Evolutionary conservation across 345 rosid species (phyloP), one percentile per base, ranked within the genome.

Genomic region (Salix purpurea): DNA sequence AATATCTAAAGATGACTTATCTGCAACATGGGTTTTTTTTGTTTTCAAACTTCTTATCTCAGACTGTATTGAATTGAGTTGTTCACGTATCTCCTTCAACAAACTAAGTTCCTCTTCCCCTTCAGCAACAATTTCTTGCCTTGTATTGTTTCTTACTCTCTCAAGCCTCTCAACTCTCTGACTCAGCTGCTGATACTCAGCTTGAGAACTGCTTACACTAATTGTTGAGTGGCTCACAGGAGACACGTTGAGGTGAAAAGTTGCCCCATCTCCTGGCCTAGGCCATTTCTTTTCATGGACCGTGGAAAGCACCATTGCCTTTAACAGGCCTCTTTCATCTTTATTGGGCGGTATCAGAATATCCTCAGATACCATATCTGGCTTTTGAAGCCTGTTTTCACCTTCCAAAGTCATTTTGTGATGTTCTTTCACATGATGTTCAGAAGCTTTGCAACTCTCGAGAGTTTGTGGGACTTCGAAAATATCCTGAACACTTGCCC

Each of bases 41-140:
- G 82, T 71, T 80, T 67, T 86, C 83, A 78, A 84, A 28, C 76
- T 83, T 87, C 82, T 88, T 54, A 92, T 77, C 79, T 92, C 96
- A 19, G 73, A 67, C 72, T 89, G 90, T 77, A 96, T 85, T n/a
- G 78, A 79, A 78, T 83, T 89, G 36, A 96, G 88, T 77, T 92
- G 91, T 69, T 87, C 90, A 13, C 77, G 70, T 75, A 96, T 91
- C 77, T 89, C 92, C 82, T 83, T 86, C 78, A 96, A 83, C 77
- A 92, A 78, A 67, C 74, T 87, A 84, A 88, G 1, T 60, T 85
- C 91, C 37, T 84, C 90, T 60, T 73, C 88, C 70, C 88, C 88
- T 76, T 66, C 85, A 6, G 71, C 74, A 40, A 76, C 81, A 54
- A 86, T 82, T 83, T 83, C 90, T 4, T 77, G 77, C 70, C 77